A percentile compares a stretch with the other conserved stretches of the same genome.
Evolutionary conservation across 2,329 filamentous ascomycete genomes (phyloP).

Genomic region (Ploettnerulaceae sp.): DNA sequence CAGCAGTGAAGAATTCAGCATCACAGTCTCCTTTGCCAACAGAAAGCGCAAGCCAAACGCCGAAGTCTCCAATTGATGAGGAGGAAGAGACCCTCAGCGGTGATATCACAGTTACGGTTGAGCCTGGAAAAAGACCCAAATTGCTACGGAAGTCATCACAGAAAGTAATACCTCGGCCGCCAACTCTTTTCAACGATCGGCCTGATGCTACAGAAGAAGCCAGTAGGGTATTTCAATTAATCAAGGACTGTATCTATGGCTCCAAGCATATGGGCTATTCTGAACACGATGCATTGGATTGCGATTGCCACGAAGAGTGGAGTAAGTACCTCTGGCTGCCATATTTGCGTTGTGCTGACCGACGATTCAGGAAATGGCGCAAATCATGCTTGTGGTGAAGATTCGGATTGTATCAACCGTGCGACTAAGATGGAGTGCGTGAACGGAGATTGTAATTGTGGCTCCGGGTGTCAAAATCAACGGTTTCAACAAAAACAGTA

Average conservation of each 20-base stretch:
- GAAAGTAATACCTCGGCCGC: constrained; percentile 58
- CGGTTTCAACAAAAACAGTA: constrained; percentile 89
- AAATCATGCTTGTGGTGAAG: constrained; percentile 88
- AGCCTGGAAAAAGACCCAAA: constrained; percentile 64
- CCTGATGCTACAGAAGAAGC: constrained; percentile 77
- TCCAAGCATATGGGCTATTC: constrained; percentile 88
- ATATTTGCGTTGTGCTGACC: constrained; percentile 33
- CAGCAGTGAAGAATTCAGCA: constrained; percentile 22
- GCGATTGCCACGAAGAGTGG: constrained; percentile 92
- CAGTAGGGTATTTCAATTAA: constrained; percentile 69
- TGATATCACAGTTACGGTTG: constrained; percentile 57
- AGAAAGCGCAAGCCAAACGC: constrained; percentile 24
- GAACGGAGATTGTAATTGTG: constrained; percentile 78
- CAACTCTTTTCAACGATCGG: constrained; percentile 66
- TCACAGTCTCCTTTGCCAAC: constrained; percentile 28
- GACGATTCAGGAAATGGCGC: constrained; percentile 49
- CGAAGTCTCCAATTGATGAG: constrained; percentile 37
- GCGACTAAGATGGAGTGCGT: constrained; percentile 97
- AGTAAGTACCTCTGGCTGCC: constrained; percentile 55
- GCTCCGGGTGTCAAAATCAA: constrained; percentile 84
- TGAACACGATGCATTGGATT: constrained; percentile 86
- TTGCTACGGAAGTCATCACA: constrained; percentile 68
- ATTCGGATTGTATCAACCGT: constrained; percentile 97
- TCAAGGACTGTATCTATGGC: constrained; percentile 82
- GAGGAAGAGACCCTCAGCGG: constrained; percentile 54